Percentiles rank a stretch among this genome's conserved stretches.
phyloP scores from a whole-genome alignment of 352 stramenopile genomes.

The Aphanomyces euteiches region DNA sequence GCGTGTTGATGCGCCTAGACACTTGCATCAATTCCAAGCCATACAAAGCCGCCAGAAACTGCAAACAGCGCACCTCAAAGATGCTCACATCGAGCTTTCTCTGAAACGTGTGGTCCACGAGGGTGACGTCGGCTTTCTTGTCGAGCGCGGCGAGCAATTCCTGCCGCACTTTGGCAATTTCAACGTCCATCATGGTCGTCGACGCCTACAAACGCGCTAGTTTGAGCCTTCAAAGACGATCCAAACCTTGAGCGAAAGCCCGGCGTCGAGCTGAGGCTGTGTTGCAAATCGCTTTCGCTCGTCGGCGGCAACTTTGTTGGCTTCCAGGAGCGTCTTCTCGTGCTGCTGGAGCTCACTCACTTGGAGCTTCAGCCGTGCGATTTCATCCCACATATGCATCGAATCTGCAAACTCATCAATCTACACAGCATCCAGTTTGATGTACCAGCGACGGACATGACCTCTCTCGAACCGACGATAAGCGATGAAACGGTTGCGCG shows the following conservation, averaged over 20 bases:
- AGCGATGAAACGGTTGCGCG: too few relatives aligned
- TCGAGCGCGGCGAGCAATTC: not conserved
- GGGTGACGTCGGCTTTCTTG: conserved; percentile 10
- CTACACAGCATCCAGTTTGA: not conserved
- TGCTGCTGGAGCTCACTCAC: conserved; percentile 2
- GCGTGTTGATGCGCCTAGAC: not conserved
- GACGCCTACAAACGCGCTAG: conserved; percentile 1
- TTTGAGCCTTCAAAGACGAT: not conserved
- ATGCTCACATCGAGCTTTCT: conserved; percentile 10
- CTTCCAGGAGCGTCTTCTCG: not conserved
- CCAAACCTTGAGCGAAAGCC: conserved; percentile 11
- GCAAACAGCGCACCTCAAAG: not conserved
- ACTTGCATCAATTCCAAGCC: not conserved
- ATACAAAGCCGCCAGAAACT: not conserved
- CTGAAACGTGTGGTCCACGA: not conserved
- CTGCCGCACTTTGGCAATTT: not conserved
- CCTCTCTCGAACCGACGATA: too few relatives aligned
- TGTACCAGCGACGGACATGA: conserved; percentile 15
- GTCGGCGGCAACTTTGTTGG: not conserved
- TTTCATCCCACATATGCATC: conserved; percentile 11
- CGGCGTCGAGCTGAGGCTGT: conserved; percentile 7
- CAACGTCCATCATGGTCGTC: not conserved
- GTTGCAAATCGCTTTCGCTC: conserved; percentile 7
- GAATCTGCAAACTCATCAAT: not conserved
- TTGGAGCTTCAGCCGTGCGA: conserved; percentile 17